phyloP scores from a whole-genome alignment of 345 rosid species.

The Stellera chamaejasme region DNA sequence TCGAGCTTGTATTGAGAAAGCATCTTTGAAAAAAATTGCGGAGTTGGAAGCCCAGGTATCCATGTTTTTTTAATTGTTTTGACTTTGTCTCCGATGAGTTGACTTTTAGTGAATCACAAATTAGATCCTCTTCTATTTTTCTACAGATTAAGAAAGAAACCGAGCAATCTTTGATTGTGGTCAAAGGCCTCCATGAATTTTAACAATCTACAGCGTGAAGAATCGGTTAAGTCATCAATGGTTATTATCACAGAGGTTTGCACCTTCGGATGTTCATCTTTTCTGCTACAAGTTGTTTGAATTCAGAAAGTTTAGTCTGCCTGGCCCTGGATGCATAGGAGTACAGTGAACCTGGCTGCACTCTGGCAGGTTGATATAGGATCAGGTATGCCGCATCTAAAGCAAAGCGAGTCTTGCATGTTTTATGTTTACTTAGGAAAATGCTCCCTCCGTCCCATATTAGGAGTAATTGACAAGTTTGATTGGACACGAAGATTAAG shows the following conservation, averaged over 20 bases:
- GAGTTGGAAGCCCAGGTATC: constrained; percentile 74
- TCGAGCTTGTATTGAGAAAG: constrained; percentile 73
- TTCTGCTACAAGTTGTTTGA: background rate
- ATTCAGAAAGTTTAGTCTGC: too few species aligned
- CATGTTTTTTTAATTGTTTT: background rate
- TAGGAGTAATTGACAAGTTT: too few species aligned
- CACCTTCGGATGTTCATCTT: constrained; percentile 3
- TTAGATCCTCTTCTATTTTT: constrained; percentile 4
- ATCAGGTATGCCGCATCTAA: too few species aligned
- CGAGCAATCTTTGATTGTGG: constrained; percentile 14
- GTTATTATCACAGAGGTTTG: constrained; percentile 12
- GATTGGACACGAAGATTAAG: too few species aligned
- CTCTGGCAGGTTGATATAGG: too few species aligned
- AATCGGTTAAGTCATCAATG: constrained; percentile 6
- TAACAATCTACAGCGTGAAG: constrained; percentile 17
- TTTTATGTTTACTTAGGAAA: too few species aligned
- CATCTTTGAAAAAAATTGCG: constrained; percentile 72
- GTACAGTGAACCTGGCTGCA: too few species aligned
- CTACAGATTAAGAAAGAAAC: constrained; percentile 31
- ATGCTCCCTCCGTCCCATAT: too few species aligned
- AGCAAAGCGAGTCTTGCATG: too few species aligned
- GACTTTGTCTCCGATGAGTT: background rate
- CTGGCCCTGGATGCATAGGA: too few species aligned
- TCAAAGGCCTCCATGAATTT: constrained; percentile 17
- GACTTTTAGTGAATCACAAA: constrained; percentile 6